Percentiles rank a stretch among this genome's conserved stretches.
Evolutionary conservation across 495 filamentous ascomycete species (phyloP).

Genomic region (Sordaria brevicollis): DNA sequence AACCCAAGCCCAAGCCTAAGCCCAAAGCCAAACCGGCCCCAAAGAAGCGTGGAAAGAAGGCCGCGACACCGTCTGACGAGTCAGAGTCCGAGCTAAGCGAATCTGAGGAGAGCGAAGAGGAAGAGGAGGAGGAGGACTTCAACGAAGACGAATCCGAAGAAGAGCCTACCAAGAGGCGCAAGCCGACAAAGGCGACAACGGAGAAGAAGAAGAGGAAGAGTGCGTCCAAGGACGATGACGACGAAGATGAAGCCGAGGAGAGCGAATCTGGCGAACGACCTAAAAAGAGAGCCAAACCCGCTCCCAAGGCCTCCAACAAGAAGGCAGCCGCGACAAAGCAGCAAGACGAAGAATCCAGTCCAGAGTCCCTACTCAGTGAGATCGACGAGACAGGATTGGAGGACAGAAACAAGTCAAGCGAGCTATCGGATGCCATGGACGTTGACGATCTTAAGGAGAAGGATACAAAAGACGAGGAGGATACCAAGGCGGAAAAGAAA

Average conservation of each 20-base stretch:
- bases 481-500: neutral
- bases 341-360: neutral
- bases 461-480: neutral
- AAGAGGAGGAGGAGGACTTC: neutral
- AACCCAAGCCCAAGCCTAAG: conserved; percentile 20
- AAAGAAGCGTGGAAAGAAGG: conserved; percentile 5
- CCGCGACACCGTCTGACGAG: conserved; percentile 8
- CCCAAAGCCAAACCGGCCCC: neutral
- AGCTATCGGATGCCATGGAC: neutral
- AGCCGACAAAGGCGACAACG: conserved; percentile 16
- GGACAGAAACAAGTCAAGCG: neutral
- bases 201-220: conserved; percentile 23
- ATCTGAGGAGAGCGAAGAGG: conserved; percentile 10
- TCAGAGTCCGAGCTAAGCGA: conserved; percentile 10
- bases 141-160: neutral
- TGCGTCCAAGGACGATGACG: conserved; percentile 29
- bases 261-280: conserved; percentile 1
- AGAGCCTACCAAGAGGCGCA: conserved; percentile 20
- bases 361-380: conserved; percentile 5
- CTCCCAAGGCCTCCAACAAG: neutral
- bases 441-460: neutral
- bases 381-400: neutral
- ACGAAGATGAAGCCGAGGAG: conserved; percentile 15
- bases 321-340: neutral
- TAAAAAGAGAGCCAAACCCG: conserved; percentile 5